Evolutionary conservation across 148 eudicot species (phyloP).

Genomic region (Chenopodium suecicum): DNA sequence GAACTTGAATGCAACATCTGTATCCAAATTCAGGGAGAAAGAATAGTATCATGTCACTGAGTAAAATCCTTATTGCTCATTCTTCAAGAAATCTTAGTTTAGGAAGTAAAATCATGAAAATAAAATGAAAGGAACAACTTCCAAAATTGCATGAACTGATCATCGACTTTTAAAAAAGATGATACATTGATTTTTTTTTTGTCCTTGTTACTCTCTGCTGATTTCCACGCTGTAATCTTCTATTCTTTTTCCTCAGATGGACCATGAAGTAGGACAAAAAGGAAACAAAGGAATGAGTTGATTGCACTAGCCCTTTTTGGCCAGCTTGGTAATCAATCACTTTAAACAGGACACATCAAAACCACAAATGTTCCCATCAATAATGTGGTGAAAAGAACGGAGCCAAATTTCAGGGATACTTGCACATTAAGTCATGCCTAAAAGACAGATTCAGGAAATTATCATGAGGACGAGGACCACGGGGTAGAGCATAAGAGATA

Average conservation of each 20-base stretch:
- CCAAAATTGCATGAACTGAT: not conserved
- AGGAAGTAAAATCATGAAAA: not conserved
- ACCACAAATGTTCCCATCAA: not conserved
- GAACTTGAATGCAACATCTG: not conserved
- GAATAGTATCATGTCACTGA: not conserved
- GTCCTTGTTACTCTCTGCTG: not conserved
- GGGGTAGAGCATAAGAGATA: not conserved
- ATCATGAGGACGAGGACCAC: too few species aligned
- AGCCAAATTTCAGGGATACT: conserved; percentile 13
- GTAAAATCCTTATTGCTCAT: not conserved
- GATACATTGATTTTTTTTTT: not conserved
- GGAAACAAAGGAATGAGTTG: conserved; percentile 4
- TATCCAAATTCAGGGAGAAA: not conserved
- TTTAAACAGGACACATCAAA: conserved; percentile 4
- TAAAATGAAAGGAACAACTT: not conserved
- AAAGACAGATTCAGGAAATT: conserved; percentile 1
- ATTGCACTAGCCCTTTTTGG: conserved; percentile 19
- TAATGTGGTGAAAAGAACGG: not conserved
- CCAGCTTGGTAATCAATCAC: conserved; percentile 19
- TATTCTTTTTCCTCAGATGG: not conserved
- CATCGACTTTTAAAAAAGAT: not conserved
- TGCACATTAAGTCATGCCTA: not conserved
- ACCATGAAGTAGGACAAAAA: not conserved
- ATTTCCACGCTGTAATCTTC: not conserved
- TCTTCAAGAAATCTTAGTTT: not conserved